These are phyloP conservation scores for Aspergillus ochraceus DNA, from an alignment of 2,329 filamentous ascomycete genomes.

Conservation along the genomic window DNA sequence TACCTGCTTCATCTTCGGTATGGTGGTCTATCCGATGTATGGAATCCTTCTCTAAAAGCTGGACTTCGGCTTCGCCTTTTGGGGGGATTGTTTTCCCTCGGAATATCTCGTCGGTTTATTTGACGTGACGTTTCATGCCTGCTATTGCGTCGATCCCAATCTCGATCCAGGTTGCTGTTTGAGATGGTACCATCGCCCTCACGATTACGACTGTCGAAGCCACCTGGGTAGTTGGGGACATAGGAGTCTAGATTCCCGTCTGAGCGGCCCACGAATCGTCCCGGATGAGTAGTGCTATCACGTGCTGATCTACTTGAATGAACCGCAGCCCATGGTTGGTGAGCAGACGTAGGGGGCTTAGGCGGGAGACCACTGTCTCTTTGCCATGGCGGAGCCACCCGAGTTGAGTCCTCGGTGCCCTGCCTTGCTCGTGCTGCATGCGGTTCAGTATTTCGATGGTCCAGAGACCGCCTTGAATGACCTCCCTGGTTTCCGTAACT, in stretches of 20 bases:
- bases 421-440: conserved; percentile 19
- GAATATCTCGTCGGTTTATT: conserved; percentile 26
- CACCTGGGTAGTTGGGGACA: conserved; percentile 34
- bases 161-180: conserved; percentile 24
- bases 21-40: conserved; percentile 20
- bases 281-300: conserved; percentile 27
- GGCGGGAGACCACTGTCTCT: conserved; percentile 38
- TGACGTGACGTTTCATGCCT: conserved; percentile 15
- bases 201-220: conserved; percentile 24
- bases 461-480: conserved; percentile 22
- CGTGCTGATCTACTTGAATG: conserved; percentile 30
- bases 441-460: conserved; percentile 24
- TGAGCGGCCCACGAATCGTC: conserved; percentile 23
- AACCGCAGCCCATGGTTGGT: conserved; percentile 30
- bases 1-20: conserved; percentile 22
- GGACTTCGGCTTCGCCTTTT: conserved; percentile 40
- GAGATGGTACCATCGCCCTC: conserved; percentile 20
- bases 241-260: conserved; percentile 38
- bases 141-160: conserved; percentile 10
- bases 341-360: conserved; percentile 34
- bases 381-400: conserved; percentile 27
- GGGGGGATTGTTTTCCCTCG: conserved; percentile 24
- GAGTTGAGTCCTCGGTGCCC: conserved; percentile 21
- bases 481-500: conserved; percentile 18
- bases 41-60: conserved; percentile 24